Percentiles rank a stretch among this genome's conserved stretches.
Conservation (phyloP, 1,284 basidiomycete species). For the Schizophyllum amplum region DNA sequence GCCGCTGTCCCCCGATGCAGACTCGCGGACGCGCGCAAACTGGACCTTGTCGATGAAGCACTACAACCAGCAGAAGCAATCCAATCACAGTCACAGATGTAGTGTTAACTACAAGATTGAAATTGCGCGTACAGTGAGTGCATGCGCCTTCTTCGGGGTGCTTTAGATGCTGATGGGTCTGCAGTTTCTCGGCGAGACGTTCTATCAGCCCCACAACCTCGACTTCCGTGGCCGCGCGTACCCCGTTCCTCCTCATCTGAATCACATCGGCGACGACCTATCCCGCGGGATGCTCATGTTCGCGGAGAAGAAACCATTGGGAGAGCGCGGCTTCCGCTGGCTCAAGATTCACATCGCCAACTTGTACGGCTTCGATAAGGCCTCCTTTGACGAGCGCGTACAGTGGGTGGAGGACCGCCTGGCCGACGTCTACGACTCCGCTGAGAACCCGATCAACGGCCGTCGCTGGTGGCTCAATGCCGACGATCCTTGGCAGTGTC, state of each 20-base stretch:
- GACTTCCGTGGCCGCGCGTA: conserved; percentile 98
- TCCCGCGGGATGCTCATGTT: conserved; percentile 87
- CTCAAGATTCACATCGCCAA: conserved; percentile 88
- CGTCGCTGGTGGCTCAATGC: conserved; percentile 84
- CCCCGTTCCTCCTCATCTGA: conserved; percentile 93
- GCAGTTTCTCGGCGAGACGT: conserved; percentile 77
- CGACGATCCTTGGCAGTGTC: conserved; percentile 97
- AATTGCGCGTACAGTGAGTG: conserved; percentile 82
- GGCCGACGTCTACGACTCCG: conserved; percentile 79
- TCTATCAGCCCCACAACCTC: conserved; percentile 96
- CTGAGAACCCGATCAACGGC: conserved; percentile 67
- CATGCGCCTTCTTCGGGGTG: conserved; percentile 1
- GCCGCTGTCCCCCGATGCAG: conserved; percentile 34
- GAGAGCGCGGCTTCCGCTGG: conserved; percentile 49
- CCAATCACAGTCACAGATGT: conserved; percentile 59
- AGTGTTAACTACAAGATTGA: conserved; percentile 97
- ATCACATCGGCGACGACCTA: conserved; percentile 94
- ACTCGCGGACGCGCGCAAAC: conserved; percentile 48
- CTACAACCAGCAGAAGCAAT: conserved; percentile 36
- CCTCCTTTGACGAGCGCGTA: conserved; percentile 86
- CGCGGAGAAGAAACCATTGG: conserved; percentile 63
- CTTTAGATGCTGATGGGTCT: not conserved
- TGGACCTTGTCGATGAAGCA: conserved; percentile 58
- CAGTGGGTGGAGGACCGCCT: conserved; percentile 70
- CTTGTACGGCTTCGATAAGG: conserved; percentile 93